Base-by-base conservation (phyloP, 2,329 filamentous ascomycete species). In the Zasmidium citrigriseum region DNA sequence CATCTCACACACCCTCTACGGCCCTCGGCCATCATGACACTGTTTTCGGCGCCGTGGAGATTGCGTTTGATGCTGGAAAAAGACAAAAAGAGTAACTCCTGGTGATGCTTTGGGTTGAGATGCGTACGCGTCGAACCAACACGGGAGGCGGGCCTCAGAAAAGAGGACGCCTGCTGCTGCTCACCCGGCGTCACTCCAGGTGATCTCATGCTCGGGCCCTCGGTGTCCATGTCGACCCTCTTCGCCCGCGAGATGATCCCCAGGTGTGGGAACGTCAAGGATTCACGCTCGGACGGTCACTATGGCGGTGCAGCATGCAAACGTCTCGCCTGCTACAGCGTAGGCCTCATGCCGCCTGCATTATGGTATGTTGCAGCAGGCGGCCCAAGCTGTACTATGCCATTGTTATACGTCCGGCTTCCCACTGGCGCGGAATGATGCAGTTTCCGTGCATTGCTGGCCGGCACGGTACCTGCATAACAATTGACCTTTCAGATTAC, bases 81-180 rank as follows among this genome's bases (percentile, higher is more conserved):
- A n/a, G 4, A 11, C 12, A 16, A 9, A 41, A 16, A n/a, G 5
- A 41, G 34, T 9, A 41, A 41, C 4, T 4, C 12, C 34, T 9
- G 34, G 34, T 10, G 7, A n/a, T 16, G 16, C 34, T 41, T 16
- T 7, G 34, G 12, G 14, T 4, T 16, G 34, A 46, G 16, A 46
- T 23, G 44, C 44, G 52, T 46, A n/a, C 21, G 3, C 27, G n/a
- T 20, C 38, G n/a, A 16, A 16, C 52, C 41, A 46, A 55, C n/a
- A 55, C 41, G 24, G 46, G 18, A 55, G 23, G 45, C 49, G 53
- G 45, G 48, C 53, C 53, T 55, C 53, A 24, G 23, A 27, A 55
- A 55, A 46, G 53, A 55, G 53, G 53, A 34, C 53, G 52, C 52
- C 52, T 46, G 10, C 20, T 47, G 45, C 27, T 14, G 27, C 34